phyloP scores from a whole-genome alignment of 2,329 filamentous ascomycete species.

The Lasiodiplodia sp. region DNA sequence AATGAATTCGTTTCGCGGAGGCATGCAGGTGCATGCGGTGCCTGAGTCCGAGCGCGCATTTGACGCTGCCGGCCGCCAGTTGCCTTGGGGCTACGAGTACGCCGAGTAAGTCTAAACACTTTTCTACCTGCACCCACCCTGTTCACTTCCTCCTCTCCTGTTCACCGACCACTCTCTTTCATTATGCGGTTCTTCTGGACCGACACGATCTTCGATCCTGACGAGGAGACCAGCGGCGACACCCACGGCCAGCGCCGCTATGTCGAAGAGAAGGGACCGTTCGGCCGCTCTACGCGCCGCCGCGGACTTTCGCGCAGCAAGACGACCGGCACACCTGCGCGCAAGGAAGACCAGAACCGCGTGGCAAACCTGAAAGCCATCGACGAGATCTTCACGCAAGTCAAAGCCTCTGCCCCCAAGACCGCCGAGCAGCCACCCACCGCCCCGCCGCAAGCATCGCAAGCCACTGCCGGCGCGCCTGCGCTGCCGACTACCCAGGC shows the following conservation, averaged over 20 bases:
- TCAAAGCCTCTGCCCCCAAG: constrained; percentile 35
- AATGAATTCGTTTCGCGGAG: constrained; percentile 34
- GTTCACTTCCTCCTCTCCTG: background rate
- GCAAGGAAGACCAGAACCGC: constrained; percentile 61
- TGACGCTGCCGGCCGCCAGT: constrained; percentile 63
- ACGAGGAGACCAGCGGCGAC: constrained; percentile 35
- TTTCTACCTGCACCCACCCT: background rate
- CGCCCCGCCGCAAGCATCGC: constrained; percentile 27
- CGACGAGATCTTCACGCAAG: constrained; percentile 55
- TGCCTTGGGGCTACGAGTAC: constrained; percentile 70
- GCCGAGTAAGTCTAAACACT: constrained; percentile 59
- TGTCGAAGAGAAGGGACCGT: constrained; percentile 67
- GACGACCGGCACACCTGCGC: constrained; percentile 65
- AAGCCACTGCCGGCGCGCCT: constrained; percentile 46
- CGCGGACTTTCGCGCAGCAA: constrained; percentile 58
- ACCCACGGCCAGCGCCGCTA: constrained; percentile 59
- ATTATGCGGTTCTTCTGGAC: constrained; percentile 22
- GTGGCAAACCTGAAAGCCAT: constrained; percentile 54
- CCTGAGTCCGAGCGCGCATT: constrained; percentile 67
- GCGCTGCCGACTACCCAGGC: constrained; percentile 43
- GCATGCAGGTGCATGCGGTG: constrained; percentile 72
- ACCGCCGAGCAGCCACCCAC: constrained; percentile 7
- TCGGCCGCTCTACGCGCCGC: constrained; percentile 59
- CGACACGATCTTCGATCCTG: constrained; percentile 36
- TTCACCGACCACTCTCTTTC: constrained; percentile 5